Evolutionary conservation across 805 yeast genomes (phyloP), one percentile per base, ranked within the genome.

Genomic region (Candida ortonii): DNA sequence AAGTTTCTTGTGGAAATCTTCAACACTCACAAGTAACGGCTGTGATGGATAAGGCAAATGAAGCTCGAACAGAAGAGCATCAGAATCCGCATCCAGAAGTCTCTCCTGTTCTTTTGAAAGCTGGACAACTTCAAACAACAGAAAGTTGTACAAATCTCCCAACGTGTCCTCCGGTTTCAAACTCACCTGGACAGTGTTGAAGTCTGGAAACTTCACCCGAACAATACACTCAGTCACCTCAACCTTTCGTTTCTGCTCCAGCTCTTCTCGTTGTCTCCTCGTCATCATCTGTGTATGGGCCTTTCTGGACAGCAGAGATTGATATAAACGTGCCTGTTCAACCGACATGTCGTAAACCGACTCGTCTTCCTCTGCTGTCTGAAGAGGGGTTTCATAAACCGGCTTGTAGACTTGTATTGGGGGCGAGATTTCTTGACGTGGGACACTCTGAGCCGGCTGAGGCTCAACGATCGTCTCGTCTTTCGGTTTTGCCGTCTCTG

Each of bases 201-300:
- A 66, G 52, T 80, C 84, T 1, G 85, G 84, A 39, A 81, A 72
- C 34, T 71, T 64, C 8, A 80, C 47, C 36, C 86, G 62, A 2
- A 80, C 52, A 6, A 62, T 51, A 33, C 76, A 68, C 30, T 55
- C 53, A 10, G 51, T 57, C 24, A 41, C 39, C 33, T 50, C 59
- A 38, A 37, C 22, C n/a, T 45, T 49, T 38, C 39, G 56, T 43
- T 47, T 53, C 3, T 43, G 40, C 7, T 50, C 52, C 14, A 58
- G 47, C 28, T 61, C 49, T 24, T 57, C 54, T 28, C 65, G 66
- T 27, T 70, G 64, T 23, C 54, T 38, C 26, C 36, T 55, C 6
- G 55, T 53, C 50, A 56, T 44, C 39, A 58, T 36, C 21, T 39
- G 43, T 9, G 20, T 28, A 16, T 42, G 42, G 11, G 78, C 69